Percentiles rank a stretch among this genome's conserved stretches.
Evolutionary conservation across 805 yeast species (phyloP).

Genomic region (Sugiyamaella qingdaonensis): DNA sequence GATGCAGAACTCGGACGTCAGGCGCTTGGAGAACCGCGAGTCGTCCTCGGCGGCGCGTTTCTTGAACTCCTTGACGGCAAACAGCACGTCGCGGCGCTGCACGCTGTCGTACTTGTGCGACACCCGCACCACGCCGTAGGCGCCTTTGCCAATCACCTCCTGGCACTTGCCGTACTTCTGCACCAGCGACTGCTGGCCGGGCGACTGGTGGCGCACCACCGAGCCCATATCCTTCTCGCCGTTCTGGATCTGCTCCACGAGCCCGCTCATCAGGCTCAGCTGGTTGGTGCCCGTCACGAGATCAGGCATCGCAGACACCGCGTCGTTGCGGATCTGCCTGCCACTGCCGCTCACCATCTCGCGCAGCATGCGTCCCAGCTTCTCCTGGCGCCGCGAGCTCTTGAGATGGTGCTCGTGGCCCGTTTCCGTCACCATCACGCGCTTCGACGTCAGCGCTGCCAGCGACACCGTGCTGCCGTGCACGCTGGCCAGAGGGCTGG

Average conservation of each 20-base stretch:
- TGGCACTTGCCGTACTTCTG: conserved; percentile 93
- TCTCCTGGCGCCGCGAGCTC: conserved; percentile 50
- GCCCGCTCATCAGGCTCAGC: conserved; percentile 33
- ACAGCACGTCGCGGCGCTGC: conserved; percentile 43
- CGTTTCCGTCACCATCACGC: conserved; percentile 36
- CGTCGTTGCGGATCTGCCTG: conserved; percentile 36
- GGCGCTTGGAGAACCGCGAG: conserved; percentile 59
- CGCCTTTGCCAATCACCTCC: conserved; percentile 89
- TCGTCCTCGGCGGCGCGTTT: conserved; percentile 56
- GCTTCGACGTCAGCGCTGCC: conserved; percentile 5
- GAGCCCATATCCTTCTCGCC: conserved; percentile 34
- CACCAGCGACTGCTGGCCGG: conserved; percentile 48
- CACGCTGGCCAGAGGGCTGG: background rate
- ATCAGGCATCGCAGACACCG: conserved; percentile 26
- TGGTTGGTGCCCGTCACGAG: conserved; percentile 10
- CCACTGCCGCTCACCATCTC: conserved; percentile 47
- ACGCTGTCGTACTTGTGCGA: conserved; percentile 55
- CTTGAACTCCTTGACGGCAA: conserved; percentile 75
- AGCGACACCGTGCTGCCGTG: conserved; percentile 1
- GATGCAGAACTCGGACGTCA: conserved; percentile 87
- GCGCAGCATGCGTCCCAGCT: conserved; percentile 41
- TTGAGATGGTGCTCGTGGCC: conserved; percentile 84
- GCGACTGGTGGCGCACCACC: conserved; percentile 26
- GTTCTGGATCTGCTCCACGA: conserved; percentile 31
- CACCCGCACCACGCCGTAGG: conserved; percentile 89